phyloP scores from a whole-genome alignment of 208 protist species.

The Trypanosoma conorhini region DNA sequence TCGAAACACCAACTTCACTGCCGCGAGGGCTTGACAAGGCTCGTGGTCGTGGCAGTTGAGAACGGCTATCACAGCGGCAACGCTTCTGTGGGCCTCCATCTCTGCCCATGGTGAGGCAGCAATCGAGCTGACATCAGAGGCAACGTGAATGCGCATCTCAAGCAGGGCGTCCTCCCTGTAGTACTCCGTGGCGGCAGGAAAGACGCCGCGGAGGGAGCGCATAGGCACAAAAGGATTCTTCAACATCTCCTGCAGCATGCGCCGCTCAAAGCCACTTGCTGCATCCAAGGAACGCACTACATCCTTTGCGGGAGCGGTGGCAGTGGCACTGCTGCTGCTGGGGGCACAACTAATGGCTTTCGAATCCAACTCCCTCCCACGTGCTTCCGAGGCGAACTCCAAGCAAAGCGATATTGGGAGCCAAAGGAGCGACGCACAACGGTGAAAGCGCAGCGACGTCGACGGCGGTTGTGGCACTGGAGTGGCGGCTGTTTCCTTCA shows the following conservation, averaged over 20 bases:
- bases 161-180: slow-evolving; percentile 37
- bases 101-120: slow-evolving; percentile 76
- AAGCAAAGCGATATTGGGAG: slow-evolving; percentile 64
- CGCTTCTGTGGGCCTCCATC: slow-evolving; percentile 61
- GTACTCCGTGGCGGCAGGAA: slow-evolving; percentile 37
- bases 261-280: slow-evolving; percentile 40
- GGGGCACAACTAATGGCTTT: background rate
- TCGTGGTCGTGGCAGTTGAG: slow-evolving; percentile 43
- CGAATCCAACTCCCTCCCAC: background rate
- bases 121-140: slow-evolving; percentile 41
- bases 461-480: slow-evolving; percentile 49
- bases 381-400: slow-evolving; percentile 22
- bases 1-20: slow-evolving; percentile 59
- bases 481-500: slow-evolving; percentile 4
- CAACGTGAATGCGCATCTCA: slow-evolving; percentile 33
- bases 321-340: background rate
- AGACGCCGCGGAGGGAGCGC: slow-evolving; percentile 31
- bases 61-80: slow-evolving; percentile 65
- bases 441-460: slow-evolving; percentile 51
- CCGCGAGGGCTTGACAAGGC: slow-evolving; percentile 33
- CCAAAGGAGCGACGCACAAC: slow-evolving; percentile 70
- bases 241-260: slow-evolving; percentile 21
- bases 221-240: slow-evolving; percentile 31
- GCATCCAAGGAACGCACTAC: background rate
- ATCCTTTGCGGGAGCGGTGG: background rate